Conservation (phyloP, 495 filamentous ascomycete species). For the Talaromyces trachyspermus region DNA sequence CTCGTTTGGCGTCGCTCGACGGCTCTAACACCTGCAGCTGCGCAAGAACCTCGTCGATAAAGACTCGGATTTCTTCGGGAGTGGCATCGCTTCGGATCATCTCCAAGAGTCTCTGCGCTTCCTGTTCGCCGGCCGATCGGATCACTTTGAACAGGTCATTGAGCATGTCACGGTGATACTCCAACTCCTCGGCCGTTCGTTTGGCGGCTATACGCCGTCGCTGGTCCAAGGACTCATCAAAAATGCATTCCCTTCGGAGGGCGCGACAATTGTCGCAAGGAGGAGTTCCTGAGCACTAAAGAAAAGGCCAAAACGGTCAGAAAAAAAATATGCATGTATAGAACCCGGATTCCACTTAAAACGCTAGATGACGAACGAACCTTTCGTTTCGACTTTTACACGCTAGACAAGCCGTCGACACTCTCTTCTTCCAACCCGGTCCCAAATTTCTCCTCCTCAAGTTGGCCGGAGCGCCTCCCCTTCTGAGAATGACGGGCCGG, state of each 20-base stretch:
- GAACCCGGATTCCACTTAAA: background rate
- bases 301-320: too few relatives aligned
- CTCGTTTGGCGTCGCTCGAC: constrained; percentile 8
- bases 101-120: constrained; percentile 23
- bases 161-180: constrained; percentile 35
- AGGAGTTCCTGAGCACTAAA: constrained; percentile 34
- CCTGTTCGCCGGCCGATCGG: constrained; percentile 24
- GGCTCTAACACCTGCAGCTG: constrained; percentile 10
- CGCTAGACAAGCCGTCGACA: constrained; percentile 39
- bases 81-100: constrained; percentile 31
- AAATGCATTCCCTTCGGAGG: constrained; percentile 34
- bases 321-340: background rate
- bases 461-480: constrained; percentile 11
- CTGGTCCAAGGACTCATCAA: constrained; percentile 42
- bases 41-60: constrained; percentile 26
- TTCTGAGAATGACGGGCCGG: constrained; percentile 19
- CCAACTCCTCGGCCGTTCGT: constrained; percentile 37
- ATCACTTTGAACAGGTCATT: constrained; percentile 34
- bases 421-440: constrained; percentile 31
- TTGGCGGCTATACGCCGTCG: constrained; percentile 43
- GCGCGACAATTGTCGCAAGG: constrained; percentile 38
- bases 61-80: constrained; percentile 28
- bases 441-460: constrained; percentile 14
- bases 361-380: constrained; percentile 10
- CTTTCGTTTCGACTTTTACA: constrained; percentile 46